Evolutionary conservation across 139 green algal genomes (phyloP), one percentile per base, ranked within the genome.

Genomic region (Yamagishiella unicocca): DNA sequence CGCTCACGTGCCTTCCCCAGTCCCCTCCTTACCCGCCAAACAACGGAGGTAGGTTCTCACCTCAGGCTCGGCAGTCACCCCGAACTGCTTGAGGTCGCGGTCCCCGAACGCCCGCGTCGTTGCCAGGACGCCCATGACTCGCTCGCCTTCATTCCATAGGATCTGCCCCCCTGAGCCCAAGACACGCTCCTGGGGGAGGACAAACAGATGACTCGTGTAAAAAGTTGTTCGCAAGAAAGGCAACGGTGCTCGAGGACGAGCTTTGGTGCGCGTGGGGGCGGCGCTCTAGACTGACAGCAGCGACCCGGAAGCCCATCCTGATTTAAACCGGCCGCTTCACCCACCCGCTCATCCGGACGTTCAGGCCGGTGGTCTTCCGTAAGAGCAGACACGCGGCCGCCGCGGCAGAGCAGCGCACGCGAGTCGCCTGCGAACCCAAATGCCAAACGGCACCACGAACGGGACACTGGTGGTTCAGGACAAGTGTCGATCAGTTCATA

Each of bases 71-170:
- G 89, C 45, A 22, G 90, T 88, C 9, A 96, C 90, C 9, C 94
- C 94, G 40, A 92, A 94, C 12, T 76, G 81, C 84, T 94, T 93
- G 22, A 96, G 89, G 72, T 94, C 82, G 27, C 87, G 89, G 85
- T 96, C 94, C 2, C 94, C 94, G 61, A 96, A 93, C 4, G 94
- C 92, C 6, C 94, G 91, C 19, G 92, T 94, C 2, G 93, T 91
- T 1, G 91, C 92, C n/a, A 96, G 91, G 33, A 96, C 73, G 58
- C 94, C 94, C 84, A 94, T 94, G 43, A 96, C 90, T 29, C 94
- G 89, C 74, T 89, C 68, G 29, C 85, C 89, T 21, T 84, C 84
- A 42, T 90, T 88, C 76, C 76, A 90, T 2, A 94, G 74, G 0
- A 96, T 87, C 8, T 79, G 54, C 6, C 93, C 93, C 0, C 93